Conservation (phyloP, 2,329 filamentous ascomycete species). For the Dactylellina sp. region DNA sequence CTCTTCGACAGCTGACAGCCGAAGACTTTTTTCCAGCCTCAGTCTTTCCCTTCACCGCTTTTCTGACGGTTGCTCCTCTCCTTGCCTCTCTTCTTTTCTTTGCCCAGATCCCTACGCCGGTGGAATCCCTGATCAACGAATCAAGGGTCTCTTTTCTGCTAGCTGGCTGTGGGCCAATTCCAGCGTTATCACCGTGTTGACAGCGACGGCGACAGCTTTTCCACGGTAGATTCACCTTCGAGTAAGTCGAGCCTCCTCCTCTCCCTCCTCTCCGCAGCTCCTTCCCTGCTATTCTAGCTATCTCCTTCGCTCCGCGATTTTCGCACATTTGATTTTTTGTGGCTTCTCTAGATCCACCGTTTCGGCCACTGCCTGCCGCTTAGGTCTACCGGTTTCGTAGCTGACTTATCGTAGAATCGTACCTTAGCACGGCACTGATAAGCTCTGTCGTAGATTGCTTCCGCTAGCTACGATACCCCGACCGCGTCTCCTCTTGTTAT, state of each 20-base stretch:
- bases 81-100: conserved; percentile 14
- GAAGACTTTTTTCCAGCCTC: conserved; percentile 41
- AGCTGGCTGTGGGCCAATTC: conserved; percentile 45
- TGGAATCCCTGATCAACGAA: conserved; percentile 46
- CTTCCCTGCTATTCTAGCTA: background rate
- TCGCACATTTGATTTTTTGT: conserved; percentile 15
- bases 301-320: conserved; percentile 32
- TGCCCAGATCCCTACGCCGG: background rate
- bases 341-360: conserved; percentile 6
- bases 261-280: background rate
- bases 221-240: conserved; percentile 36
- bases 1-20: conserved; percentile 56
- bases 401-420: conserved; percentile 39
- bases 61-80: conserved; percentile 22
- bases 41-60: conserved; percentile 23
- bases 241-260: conserved; percentile 28
- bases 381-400: conserved; percentile 25
- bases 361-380: conserved; percentile 10
- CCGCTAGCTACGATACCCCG: conserved; percentile 26
- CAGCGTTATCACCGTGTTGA: conserved; percentile 49
- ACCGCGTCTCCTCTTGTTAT: conserved; percentile 23
- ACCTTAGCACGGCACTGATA: conserved; percentile 37
- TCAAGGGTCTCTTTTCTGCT: conserved; percentile 41
- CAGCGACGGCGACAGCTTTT: conserved; percentile 23
- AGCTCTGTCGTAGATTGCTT: conserved; percentile 24